Percentiles rank a stretch among this genome's conserved stretches.
Conservation (phyloP, 768 basidiomycete genomes). For the Boletus reticuloceps region DNA sequence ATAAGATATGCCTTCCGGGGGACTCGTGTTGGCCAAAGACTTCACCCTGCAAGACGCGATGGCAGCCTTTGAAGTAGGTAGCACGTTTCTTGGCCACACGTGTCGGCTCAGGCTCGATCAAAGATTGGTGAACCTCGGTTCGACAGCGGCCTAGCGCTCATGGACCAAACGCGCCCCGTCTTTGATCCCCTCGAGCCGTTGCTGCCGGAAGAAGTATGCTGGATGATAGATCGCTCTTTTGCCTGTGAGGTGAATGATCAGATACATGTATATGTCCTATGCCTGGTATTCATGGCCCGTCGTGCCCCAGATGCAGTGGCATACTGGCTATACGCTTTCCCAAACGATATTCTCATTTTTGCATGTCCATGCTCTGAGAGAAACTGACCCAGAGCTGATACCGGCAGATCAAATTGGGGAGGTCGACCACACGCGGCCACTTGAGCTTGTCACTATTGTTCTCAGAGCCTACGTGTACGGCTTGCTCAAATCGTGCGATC, state of each 20-base stretch:
- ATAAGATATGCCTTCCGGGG: conserved; percentile 61
- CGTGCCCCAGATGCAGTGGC: conserved; percentile 75
- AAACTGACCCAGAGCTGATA: conserved; percentile 57
- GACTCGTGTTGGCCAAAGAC: conserved; percentile 62
- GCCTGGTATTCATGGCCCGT: conserved; percentile 13
- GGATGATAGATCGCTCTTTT: conserved; percentile 78
- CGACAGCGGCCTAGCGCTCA: conserved; percentile 69
- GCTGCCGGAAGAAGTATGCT: conserved; percentile 80
- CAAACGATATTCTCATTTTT: conserved; percentile 83
- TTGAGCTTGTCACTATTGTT: conserved; percentile 64
- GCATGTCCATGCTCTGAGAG: conserved; percentile 62
- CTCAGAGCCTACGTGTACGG: conserved; percentile 66
- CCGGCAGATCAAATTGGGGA: conserved; percentile 18
- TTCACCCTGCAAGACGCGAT: conserved; percentile 87
- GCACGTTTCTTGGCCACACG: conserved; percentile 1
- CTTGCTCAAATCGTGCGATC: conserved; percentile 76
- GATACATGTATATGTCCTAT: conserved; percentile 6
- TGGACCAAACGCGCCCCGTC: conserved; percentile 39
- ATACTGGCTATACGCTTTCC: conserved; percentile 77
- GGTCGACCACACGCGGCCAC: conserved; percentile 48
- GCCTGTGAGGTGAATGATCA: conserved; percentile 67
- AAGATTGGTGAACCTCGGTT: conserved; percentile 90
- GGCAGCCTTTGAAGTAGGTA: conserved; percentile 82
- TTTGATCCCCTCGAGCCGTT: conserved; percentile 68
- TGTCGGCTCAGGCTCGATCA: conserved; percentile 29